Evolutionary conservation across 1,284 basidiomycete species (phyloP).

Genomic region (Tilletiopsis washingtonensis): DNA sequence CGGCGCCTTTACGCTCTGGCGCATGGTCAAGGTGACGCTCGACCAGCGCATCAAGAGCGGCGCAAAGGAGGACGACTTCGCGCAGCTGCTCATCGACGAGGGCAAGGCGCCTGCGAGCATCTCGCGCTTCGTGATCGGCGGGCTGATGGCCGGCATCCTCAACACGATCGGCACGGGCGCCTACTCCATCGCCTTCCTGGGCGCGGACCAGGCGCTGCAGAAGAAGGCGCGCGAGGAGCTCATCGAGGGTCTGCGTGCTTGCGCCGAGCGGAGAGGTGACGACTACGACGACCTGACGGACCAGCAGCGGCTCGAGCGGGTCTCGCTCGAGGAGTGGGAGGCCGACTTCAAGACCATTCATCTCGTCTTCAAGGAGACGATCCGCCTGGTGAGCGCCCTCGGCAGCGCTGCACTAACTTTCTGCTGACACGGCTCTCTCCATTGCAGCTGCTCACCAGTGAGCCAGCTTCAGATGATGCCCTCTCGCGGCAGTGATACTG

Average conservation of each 20-base stretch:
- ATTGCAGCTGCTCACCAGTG: too few species aligned
- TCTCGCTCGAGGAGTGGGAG: slow-evolving; percentile 13
- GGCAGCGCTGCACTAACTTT: too few species aligned
- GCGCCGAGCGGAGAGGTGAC: slow-evolving; percentile 6
- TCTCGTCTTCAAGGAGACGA: slow-evolving; percentile 13
- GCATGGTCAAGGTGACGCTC: slow-evolving; percentile 8
- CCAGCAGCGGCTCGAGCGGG: slow-evolving; percentile 2
- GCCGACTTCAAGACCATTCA: slow-evolving; percentile 7
- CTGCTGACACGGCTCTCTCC: too few species aligned
- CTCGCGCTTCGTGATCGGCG: slow-evolving; percentile 11
- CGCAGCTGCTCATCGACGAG: slow-evolving; percentile 11
- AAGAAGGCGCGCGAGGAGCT: not conserved
- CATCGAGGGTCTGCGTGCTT: not conserved
- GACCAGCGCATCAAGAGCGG: slow-evolving; percentile 4
- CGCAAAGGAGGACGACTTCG: slow-evolving; percentile 10
- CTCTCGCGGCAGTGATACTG: too few species aligned
- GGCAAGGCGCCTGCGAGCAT: not conserved
- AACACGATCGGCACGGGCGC: slow-evolving; percentile 14
- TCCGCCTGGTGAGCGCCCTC: slow-evolving; percentile 11
- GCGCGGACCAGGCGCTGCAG: slow-evolving; percentile 5
- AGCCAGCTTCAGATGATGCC: too few species aligned
- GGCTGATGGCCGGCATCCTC: slow-evolving; percentile 11
- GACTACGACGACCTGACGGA: slow-evolving; percentile 7
- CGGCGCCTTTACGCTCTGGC: slow-evolving; percentile 11
- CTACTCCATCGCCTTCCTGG: slow-evolving; percentile 11